Evolutionary conservation across 1,284 basidiomycete genomes (phyloP).

Genomic region (Sutorius eximius): DNA sequence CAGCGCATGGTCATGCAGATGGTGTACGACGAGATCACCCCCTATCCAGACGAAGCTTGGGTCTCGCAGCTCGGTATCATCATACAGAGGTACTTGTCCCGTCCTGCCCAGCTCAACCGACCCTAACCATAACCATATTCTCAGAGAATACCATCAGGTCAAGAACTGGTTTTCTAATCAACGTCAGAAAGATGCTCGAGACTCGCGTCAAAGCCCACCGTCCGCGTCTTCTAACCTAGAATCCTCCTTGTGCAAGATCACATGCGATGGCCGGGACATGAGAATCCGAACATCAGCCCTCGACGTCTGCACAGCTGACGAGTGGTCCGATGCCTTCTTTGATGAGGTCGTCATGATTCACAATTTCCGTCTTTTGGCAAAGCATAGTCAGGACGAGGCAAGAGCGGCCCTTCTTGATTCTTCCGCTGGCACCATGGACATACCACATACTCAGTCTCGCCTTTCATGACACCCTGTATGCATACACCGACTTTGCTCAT

Average conservation of each 20-base stretch:
- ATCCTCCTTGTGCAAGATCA: conserved; percentile 36
- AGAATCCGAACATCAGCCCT: conserved; percentile 48
- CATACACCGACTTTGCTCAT: conserved; percentile 31
- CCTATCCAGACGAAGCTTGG: conserved; percentile 59
- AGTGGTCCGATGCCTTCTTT: conserved; percentile 58
- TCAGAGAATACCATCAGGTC: conserved; percentile 54
- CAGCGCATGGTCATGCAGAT: conserved; percentile 55
- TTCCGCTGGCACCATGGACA: conserved; percentile 27
- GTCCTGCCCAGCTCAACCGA: neutral
- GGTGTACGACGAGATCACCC: conserved; percentile 60
- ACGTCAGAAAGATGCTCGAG: conserved; percentile 46
- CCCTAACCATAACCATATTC: conserved; percentile 16
- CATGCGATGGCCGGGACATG: conserved; percentile 45
- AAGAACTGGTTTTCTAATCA: conserved; percentile 65
- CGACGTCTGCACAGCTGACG: conserved; percentile 37
- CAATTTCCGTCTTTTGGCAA: conserved; percentile 44
- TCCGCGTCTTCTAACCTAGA: conserved; percentile 30
- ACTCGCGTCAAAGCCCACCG: conserved; percentile 39
- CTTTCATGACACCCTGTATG: conserved; percentile 30
- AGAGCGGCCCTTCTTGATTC: conserved; percentile 29
- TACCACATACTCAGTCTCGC: conserved; percentile 17
- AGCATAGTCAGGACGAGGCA: conserved; percentile 38
- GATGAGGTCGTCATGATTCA: conserved; percentile 57
- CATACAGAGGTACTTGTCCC: conserved; percentile 44
- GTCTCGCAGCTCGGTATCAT: conserved; percentile 45